phyloP scores from a whole-genome alignment of 257 asterid species.

The Striga asiatica region DNA sequence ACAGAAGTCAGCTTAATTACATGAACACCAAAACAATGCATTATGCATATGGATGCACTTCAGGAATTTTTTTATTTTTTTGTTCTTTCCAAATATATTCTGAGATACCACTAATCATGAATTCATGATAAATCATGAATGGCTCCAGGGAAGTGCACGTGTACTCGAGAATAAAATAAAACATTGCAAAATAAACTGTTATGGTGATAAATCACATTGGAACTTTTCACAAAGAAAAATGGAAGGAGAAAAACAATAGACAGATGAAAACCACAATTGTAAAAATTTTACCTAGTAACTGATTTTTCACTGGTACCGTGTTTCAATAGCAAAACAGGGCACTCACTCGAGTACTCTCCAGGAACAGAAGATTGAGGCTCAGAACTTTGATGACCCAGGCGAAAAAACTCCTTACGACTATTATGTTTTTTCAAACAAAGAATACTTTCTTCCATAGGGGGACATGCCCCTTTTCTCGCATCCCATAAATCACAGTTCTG shows the following conservation, averaged over 20 bases:
- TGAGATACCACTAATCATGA: too few species aligned
- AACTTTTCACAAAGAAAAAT: not conserved
- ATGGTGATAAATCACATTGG: not conserved
- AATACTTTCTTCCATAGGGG: conserved; percentile 65
- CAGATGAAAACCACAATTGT: not conserved
- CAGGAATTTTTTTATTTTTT: too few species aligned
- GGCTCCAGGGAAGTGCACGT: too few species aligned
- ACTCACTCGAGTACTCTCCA: conserved; percentile 28
- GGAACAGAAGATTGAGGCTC: conserved; percentile 29
- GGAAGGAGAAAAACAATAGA: not conserved
- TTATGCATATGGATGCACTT: not conserved
- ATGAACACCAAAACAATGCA: too few species aligned
- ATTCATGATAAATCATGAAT: too few species aligned
- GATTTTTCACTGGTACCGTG: conserved; percentile 33
- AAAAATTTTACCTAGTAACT: conserved; percentile 34
- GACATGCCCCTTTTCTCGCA: conserved; percentile 28
- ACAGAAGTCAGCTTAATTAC: too few species aligned
- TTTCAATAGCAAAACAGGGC: conserved; percentile 64
- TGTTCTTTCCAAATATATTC: too few species aligned
- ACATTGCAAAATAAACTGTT: not conserved
- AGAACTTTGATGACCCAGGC: conserved; percentile 30
- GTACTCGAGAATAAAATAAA: not conserved
- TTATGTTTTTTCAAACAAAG: conserved; percentile 48
- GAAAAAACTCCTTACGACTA: conserved; percentile 38
- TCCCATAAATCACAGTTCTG: conserved; percentile 5